A percentile compares a stretch with the other conserved stretches of the same genome.
Conservation (phyloP, 2,329 filamentous ascomycete species). For the Sporothrix sp. region DNA sequence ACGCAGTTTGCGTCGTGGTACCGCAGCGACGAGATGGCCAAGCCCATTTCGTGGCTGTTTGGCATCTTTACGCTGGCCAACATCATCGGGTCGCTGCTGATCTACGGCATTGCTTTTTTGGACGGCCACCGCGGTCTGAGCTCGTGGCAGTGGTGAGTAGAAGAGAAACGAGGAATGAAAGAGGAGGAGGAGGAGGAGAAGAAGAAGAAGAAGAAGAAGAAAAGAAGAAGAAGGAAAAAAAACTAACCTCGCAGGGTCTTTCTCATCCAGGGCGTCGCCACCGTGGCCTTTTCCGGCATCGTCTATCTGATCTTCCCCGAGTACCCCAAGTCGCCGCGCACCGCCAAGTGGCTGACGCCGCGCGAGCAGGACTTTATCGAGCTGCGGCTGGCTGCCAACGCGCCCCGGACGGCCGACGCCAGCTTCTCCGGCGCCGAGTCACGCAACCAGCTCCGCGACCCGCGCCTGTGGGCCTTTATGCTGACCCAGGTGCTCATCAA, state of each 20-base stretch:
- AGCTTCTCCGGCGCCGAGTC: conserved; percentile 7
- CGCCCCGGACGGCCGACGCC: conserved; percentile 8
- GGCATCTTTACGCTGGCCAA: conserved; percentile 9
- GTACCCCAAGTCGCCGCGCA: conserved; percentile 9
- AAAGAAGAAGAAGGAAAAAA: too few species aligned
- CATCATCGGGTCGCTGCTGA: conserved; percentile 10
- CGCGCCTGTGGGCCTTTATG: conserved; percentile 11
- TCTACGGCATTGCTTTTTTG: conserved; percentile 11
- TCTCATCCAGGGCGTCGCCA: conserved; percentile 11
- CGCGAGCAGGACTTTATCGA: conserved; percentile 15
- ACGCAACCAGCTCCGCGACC: conserved; percentile 8
- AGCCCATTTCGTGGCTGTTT: conserved; percentile 12
- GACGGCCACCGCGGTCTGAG: conserved; percentile 13
- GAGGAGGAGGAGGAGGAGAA: background rate
- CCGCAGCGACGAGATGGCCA: conserved; percentile 12
- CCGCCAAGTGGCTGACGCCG: conserved; percentile 10
- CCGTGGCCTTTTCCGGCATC: conserved; percentile 9
- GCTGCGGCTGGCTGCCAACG: conserved; percentile 10
- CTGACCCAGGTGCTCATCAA: conserved; percentile 14
- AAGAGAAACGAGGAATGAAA: background rate
- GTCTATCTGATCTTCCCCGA: conserved; percentile 11
- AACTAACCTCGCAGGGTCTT: conserved; percentile 12
- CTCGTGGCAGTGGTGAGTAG: conserved; percentile 12
- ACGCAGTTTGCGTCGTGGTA: conserved; percentile 14
- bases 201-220: too few species aligned